Evolutionary conservation across 2,329 filamentous ascomycete genomes (phyloP).

Genomic region (Aphanocladium album): DNA sequence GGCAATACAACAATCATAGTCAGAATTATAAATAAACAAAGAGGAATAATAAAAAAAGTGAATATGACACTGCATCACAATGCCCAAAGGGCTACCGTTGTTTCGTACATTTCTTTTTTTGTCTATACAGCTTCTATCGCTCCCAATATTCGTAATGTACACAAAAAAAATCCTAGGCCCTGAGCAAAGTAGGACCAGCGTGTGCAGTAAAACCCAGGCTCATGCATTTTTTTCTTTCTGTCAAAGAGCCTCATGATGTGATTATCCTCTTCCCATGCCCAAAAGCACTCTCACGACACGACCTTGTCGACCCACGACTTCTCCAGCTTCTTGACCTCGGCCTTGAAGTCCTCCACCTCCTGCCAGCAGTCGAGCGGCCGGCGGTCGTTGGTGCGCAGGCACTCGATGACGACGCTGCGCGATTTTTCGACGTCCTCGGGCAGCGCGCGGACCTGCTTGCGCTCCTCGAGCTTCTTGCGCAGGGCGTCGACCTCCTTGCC

Average conservation of each 20-base stretch:
- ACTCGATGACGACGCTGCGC: conserved; percentile 70
- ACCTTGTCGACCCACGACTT: conserved; percentile 83
- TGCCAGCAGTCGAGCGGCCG: conserved; percentile 90
- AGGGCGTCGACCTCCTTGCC: conserved; percentile 56
- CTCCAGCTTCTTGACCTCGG: conserved; percentile 81
- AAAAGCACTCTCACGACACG: conserved; percentile 37
- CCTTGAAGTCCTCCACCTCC: conserved; percentile 87
- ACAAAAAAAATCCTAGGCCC: conserved; percentile 14
- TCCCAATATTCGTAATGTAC: conserved; percentile 30
- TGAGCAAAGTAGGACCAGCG: not conserved
- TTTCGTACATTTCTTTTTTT: conserved; percentile 21
- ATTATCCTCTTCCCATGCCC: not conserved
- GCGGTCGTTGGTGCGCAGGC: conserved; percentile 77
- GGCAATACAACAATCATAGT: not conserved
- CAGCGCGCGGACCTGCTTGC: conserved; percentile 61
- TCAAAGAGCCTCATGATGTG: too few relatives aligned
- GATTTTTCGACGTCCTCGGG: conserved; percentile 70
- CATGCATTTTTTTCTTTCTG: not conserved
- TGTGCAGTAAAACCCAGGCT: not conserved
- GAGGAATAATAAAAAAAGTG: not conserved
- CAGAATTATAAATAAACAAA: too few relatives aligned
- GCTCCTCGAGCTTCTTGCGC: conserved; percentile 53
- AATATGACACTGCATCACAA: too few relatives aligned
- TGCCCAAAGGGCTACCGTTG: not conserved
- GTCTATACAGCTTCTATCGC: conserved; percentile 28